Percentiles rank a stretch among this genome's conserved stretches.
phyloP scores from a whole-genome alignment of 768 basidiomycete genomes.

The Serendipita vermifera region DNA sequence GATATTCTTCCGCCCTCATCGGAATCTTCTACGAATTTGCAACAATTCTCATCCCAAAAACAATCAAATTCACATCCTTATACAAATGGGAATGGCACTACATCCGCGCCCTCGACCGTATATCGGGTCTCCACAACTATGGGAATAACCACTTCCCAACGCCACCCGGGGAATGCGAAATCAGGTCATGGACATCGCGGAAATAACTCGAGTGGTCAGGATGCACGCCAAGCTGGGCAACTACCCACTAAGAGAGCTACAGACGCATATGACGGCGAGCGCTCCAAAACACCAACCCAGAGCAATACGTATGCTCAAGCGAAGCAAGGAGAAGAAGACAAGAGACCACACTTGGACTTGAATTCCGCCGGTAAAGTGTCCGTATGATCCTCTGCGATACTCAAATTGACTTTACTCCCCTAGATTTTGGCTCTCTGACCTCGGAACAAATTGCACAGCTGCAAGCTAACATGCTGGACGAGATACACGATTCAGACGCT shows the following conservation, averaged over 20 bases:
- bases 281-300: not conserved
- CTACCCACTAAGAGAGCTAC: not conserved
- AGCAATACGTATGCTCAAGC: not conserved
- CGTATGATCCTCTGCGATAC: too few relatives aligned
- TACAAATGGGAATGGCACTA: not conserved
- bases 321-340: too few relatives aligned
- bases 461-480: conserved; percentile 8
- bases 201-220: not conserved
- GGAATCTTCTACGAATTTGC: not conserved
- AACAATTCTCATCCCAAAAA: conserved; percentile 1
- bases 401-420: too few relatives aligned
- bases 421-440: conserved; percentile 1
- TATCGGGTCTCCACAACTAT: conserved; percentile 5
- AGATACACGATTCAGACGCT: not conserved
- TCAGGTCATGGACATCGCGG: not conserved
- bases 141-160: not conserved
- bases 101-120: not conserved
- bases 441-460: conserved; percentile 7
- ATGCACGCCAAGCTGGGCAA: not conserved
- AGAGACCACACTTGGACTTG: not conserved
- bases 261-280: not conserved
- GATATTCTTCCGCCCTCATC: not conserved
- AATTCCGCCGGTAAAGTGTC: not conserved
- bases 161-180: not conserved
- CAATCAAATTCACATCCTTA: too few relatives aligned